phyloP scores from a whole-genome alignment of 352 stramenopile genomes.

The Thalassiosira allenii region DNA sequence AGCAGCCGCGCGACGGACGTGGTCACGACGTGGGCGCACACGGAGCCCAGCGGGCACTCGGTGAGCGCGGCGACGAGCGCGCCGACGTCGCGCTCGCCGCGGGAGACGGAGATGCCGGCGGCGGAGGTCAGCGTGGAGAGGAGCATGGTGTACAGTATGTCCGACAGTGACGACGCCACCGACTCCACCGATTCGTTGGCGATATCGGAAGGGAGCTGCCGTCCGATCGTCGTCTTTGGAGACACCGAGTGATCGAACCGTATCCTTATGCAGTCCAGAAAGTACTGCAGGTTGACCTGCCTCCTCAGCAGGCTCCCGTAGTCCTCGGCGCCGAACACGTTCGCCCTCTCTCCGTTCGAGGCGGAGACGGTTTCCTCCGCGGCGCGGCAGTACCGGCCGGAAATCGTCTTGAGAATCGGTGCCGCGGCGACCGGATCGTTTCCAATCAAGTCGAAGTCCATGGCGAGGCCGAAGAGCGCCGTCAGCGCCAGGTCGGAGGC shows the following conservation, averaged over 20 bases:
- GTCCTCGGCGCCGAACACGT: conserved; percentile 37
- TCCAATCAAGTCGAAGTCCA: conserved; percentile 84
- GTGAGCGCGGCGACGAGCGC: conserved; percentile 80
- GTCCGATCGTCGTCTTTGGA: background rate
- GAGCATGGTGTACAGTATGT: conserved; percentile 81
- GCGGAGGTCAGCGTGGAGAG: conserved; percentile 73
- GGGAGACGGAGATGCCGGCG: conserved; percentile 64
- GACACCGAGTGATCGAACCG: conserved; percentile 65
- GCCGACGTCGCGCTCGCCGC: conserved; percentile 82
- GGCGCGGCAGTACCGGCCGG: conserved; percentile 64
- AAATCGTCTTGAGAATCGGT: conserved; percentile 62
- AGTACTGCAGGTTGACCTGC: conserved; percentile 85
- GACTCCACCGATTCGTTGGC: conserved; percentile 39
- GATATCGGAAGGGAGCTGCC: background rate
- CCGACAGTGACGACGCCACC: conserved; percentile 66
- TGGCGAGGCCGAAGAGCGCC: conserved; percentile 79
- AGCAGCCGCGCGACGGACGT: conserved; percentile 73
- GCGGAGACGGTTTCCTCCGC: background rate
- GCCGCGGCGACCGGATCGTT: conserved; percentile 56
- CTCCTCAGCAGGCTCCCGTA: conserved; percentile 75
- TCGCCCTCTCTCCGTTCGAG: conserved; percentile 13
- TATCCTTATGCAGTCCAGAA: conserved; percentile 82
- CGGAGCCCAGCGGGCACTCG: conserved; percentile 75
- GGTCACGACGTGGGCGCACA: conserved; percentile 75
- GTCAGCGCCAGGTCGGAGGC: conserved; percentile 81